Evolutionary conservation across 768 basidiomycete species (phyloP).

Genomic region (Mycena sanguinolenta): DNA sequence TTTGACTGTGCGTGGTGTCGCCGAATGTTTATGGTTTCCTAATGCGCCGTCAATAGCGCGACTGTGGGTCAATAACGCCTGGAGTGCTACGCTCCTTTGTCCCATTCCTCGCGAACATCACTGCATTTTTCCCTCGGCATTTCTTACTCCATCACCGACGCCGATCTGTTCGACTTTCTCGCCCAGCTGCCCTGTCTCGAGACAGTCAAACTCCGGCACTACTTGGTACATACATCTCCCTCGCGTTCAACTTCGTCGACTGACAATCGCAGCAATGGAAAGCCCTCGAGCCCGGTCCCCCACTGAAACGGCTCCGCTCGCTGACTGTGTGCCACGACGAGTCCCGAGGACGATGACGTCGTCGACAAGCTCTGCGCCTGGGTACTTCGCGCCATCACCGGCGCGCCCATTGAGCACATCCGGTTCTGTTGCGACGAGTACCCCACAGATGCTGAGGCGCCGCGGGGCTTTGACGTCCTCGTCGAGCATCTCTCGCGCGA

Average conservation of each 20-base stretch:
- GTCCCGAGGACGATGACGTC: constrained; percentile 37
- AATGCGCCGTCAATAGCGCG: constrained; percentile 51
- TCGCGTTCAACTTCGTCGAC: too few relatives aligned
- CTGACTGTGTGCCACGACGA: constrained; percentile 48
- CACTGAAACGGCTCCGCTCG: constrained; percentile 45
- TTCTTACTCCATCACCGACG: constrained; percentile 70
- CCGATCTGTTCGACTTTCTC: constrained; percentile 65
- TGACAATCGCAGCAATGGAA: constrained; percentile 66
- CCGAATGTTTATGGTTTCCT: not conserved
- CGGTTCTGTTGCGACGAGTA: constrained; percentile 46
- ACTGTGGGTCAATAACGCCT: constrained; percentile 76
- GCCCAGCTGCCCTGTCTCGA: constrained; percentile 55
- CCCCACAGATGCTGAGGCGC: not conserved
- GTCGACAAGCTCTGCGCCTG: constrained; percentile 53
- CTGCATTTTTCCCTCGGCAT: constrained; percentile 63
- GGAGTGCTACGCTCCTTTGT: constrained; percentile 64
- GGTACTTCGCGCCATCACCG: constrained; percentile 52
- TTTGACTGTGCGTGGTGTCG: constrained; percentile 53
- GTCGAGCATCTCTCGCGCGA: constrained; percentile 53
- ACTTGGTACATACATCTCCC: too few relatives aligned
- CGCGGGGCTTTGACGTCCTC: constrained; percentile 49
- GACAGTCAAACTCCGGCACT: constrained; percentile 61
- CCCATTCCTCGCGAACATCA: constrained; percentile 52
- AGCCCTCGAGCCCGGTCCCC: constrained; percentile 37
- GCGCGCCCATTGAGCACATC: constrained; percentile 52